Conservation (phyloP, 2,329 filamentous ascomycete species). For the Hypoxylon sp. region DNA sequence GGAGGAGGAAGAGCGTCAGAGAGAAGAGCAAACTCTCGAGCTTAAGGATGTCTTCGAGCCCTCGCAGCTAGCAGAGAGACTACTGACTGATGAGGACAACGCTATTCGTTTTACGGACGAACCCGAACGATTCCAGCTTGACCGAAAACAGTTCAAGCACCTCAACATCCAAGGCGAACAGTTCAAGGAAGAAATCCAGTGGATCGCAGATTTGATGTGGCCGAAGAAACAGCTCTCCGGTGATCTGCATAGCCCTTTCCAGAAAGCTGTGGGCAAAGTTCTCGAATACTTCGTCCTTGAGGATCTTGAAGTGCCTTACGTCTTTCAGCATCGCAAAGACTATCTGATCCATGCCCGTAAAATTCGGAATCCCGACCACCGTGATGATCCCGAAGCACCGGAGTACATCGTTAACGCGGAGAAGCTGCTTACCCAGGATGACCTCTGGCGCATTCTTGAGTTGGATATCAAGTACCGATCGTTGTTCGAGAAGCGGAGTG, state of each 20-base stretch:
- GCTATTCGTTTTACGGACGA: slow-evolving; percentile 89
- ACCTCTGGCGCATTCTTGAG: slow-evolving; percentile 95
- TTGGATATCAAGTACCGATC: slow-evolving; percentile 96
- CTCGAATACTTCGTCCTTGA: slow-evolving; percentile 96
- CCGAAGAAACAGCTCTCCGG: slow-evolving; percentile 83
- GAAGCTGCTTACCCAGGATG: slow-evolving; percentile 91
- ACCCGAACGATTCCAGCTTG: slow-evolving; percentile 93
- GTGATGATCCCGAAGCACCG: slow-evolving; percentile 77
- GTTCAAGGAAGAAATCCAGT: slow-evolving; percentile 89
- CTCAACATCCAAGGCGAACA: slow-evolving; percentile 86
- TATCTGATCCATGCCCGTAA: slow-evolving; percentile 93
- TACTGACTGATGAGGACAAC: slow-evolving; percentile 96
- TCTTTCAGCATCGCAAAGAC: slow-evolving; percentile 98
- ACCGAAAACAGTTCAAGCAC: slow-evolving; percentile 89
- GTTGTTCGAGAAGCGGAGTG: slow-evolving; percentile 90
- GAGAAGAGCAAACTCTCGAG: slow-evolving; percentile 87
- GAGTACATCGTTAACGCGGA: slow-evolving; percentile 84
- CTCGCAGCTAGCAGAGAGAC: slow-evolving; percentile 91
- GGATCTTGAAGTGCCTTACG: slow-evolving; percentile 95
- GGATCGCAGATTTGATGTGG: slow-evolving; percentile 93
- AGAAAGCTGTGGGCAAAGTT: slow-evolving; percentile 90
- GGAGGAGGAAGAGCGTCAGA: slow-evolving; percentile 82
- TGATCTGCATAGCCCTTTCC: slow-evolving; percentile 85
- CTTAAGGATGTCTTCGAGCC: slow-evolving; percentile 99
- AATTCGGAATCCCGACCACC: slow-evolving; percentile 70